Evolutionary conservation across 495 filamentous ascomycete species (phyloP).

Genomic region (Usnea hakonensis): DNA sequence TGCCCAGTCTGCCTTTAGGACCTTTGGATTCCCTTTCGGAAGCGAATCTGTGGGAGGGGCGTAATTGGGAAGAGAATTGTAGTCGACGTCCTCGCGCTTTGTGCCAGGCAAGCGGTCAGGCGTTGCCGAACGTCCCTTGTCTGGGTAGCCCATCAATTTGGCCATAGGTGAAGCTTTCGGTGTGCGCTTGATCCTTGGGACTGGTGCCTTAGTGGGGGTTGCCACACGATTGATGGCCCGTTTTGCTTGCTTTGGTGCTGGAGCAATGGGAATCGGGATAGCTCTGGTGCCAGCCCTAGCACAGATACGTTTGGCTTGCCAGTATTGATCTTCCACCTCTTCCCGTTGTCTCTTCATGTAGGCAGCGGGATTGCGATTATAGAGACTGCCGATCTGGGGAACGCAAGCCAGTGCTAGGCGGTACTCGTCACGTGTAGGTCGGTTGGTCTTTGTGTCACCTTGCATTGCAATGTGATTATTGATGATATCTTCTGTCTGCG

Average conservation of each 20-base stretch:
- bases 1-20: constrained; percentile 73
- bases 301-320: constrained; percentile 35
- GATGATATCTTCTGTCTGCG: constrained; percentile 47
- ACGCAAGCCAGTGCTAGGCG: constrained; percentile 58
- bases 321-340: constrained; percentile 46
- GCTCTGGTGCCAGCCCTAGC: constrained; percentile 21
- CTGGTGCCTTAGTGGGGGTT: constrained; percentile 21
- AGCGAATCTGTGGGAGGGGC: constrained; percentile 66
- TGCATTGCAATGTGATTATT: constrained; percentile 61
- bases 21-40: constrained; percentile 52
- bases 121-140: constrained; percentile 31
- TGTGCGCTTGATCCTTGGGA: constrained; percentile 39
- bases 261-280: constrained; percentile 19
- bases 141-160: constrained; percentile 39
- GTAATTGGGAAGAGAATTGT: constrained; percentile 65
- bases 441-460: constrained; percentile 45
- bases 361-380: constrained; percentile 47
- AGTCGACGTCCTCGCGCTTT: constrained; percentile 82
- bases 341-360: constrained; percentile 60
- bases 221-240: constrained; percentile 21
- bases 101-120: constrained; percentile 42
- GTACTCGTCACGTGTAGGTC: constrained; percentile 65
- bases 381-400: constrained; percentile 53
- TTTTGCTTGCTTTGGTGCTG: constrained; percentile 30
- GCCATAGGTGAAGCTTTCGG: constrained; percentile 32